A percentile compares a stretch with the other conserved stretches of the same genome.
Conservation (phyloP, 441 rosid species). For the Lepidium campestre region DNA sequence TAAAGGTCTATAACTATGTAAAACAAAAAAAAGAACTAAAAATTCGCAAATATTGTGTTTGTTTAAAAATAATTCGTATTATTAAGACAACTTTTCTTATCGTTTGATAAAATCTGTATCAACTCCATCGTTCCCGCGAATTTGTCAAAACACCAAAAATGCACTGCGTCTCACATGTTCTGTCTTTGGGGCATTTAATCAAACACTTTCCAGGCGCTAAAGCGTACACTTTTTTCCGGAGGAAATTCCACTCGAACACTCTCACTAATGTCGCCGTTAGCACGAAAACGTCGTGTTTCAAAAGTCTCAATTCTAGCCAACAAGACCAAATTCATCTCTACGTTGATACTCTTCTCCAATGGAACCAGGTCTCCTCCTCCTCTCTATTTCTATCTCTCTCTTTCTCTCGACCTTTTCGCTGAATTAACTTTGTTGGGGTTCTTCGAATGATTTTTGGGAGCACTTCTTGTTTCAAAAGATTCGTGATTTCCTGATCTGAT, state of each 20-base stretch:
- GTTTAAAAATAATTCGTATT: too few relatives aligned
- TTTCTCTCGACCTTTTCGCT: background rate
- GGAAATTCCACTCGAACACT: slow-evolving; percentile 3
- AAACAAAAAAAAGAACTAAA: too few relatives aligned
- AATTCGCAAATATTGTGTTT: too few relatives aligned
- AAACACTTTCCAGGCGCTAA: slow-evolving; percentile 47
- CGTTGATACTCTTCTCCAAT: slow-evolving; percentile 63
- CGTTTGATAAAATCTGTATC: too few relatives aligned
- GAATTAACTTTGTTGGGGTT: background rate
- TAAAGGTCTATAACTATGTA: too few relatives aligned
- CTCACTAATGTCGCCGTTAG: background rate
- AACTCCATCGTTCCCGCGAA: background rate
- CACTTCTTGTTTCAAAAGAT: background rate
- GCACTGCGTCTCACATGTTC: slow-evolving; percentile 7
- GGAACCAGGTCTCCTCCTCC: slow-evolving; percentile 63
- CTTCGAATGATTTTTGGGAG: background rate
- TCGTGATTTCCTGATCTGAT: background rate
- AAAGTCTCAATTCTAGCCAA: slow-evolving; percentile 46
- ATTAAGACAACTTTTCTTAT: too few relatives aligned
- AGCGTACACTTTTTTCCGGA: slow-evolving; percentile 11
- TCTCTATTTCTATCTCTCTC: background rate
- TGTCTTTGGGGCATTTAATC: slow-evolving; percentile 55
- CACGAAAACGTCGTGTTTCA: slow-evolving; percentile 32
- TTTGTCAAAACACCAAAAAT: background rate
- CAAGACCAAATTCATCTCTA: slow-evolving; percentile 58